These are phyloP conservation scores for Alternaria tenuissima DNA, from an alignment of 2,329 filamentous ascomycete species.

Conservation along the genomic window DNA sequence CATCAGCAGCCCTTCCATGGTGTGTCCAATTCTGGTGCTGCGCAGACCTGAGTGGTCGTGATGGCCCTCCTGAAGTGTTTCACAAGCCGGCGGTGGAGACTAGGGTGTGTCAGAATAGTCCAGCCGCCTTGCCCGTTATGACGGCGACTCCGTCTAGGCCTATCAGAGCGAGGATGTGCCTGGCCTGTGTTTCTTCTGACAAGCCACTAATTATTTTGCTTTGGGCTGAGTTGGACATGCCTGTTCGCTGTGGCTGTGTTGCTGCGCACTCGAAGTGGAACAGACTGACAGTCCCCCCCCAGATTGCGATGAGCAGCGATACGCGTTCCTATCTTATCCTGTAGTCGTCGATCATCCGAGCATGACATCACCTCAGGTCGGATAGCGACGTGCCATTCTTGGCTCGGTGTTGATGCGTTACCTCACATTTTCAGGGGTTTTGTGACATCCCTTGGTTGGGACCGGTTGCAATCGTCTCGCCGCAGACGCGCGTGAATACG, in stretches of 20 bases:
- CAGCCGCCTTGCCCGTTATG: conserved; percentile 28
- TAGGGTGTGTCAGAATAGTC: conserved; percentile 44
- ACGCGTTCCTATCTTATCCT: conserved; percentile 20
- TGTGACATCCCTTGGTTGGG: conserved; percentile 25
- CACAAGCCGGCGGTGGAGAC: conserved; percentile 45
- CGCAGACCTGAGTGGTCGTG: conserved; percentile 37
- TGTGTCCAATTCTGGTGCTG: conserved; percentile 34
- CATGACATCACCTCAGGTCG: conserved; percentile 26
- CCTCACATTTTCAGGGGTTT: not conserved
- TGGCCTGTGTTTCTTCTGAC: conserved; percentile 35
- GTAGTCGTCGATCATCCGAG: conserved; percentile 19
- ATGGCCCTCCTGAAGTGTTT: conserved; percentile 40
- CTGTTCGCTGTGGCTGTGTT: conserved; percentile 10
- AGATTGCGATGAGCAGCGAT: conserved; percentile 32
- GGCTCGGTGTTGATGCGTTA: not conserved
- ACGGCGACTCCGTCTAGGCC: conserved; percentile 20
- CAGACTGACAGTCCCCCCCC: conserved; percentile 13
- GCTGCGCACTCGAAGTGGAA: conserved; percentile 1
- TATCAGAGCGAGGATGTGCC: conserved; percentile 33
- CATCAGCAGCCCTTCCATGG: conserved; percentile 28
- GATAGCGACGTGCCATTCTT: not conserved
- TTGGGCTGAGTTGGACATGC: conserved; percentile 13
- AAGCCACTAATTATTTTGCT: conserved; percentile 41
- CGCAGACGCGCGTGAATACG: not conserved
- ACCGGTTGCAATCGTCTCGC: not conserved